These are phyloP conservation scores for Diaporthe capsici DNA, from an alignment of 2,329 filamentous ascomycete species.

Conservation along the genomic window DNA sequence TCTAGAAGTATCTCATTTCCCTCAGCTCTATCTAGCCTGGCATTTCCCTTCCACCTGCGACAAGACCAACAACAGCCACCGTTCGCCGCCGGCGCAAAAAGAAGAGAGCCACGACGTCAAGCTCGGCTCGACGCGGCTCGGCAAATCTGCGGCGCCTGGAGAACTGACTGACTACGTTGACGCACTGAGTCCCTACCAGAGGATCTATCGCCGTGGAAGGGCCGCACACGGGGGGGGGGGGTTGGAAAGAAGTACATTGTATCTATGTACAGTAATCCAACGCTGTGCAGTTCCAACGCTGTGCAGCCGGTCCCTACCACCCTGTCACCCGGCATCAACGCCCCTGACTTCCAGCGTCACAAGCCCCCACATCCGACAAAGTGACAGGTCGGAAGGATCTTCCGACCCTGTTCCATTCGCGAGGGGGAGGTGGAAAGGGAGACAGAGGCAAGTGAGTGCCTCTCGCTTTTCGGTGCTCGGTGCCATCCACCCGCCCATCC, in stretches of 20 bases:
- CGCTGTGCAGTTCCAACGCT: neutral
- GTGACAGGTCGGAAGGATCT: constrained; percentile 28
- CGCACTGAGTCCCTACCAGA: neutral
- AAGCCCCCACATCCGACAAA: constrained; percentile 25
- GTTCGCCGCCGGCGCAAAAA: neutral
- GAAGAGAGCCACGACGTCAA: neutral
- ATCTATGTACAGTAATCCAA: neutral
- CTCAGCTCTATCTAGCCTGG: neutral
- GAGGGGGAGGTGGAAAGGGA: neutral
- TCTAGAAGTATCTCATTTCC: constrained; percentile 16
- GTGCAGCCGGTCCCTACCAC: neutral
- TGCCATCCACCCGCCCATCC: neutral
- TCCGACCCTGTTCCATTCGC: neutral
- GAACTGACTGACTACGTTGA: neutral
- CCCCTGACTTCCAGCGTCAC: constrained; percentile 21
- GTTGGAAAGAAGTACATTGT: neutral
- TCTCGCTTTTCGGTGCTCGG: too few relatives aligned
- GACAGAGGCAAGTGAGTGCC: neutral
- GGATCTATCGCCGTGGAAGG: neutral
- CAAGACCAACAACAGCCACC: neutral
- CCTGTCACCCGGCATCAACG: constrained; percentile 6
- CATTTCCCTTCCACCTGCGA: neutral
- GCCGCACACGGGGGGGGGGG: neutral
- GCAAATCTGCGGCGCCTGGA: neutral
- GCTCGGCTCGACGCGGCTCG: neutral